A percentile compares a stretch with the other conserved stretches of the same genome.
Evolutionary conservation across 805 yeast species (phyloP).

Genomic region (Saccharomycopsis javanensis): DNA sequence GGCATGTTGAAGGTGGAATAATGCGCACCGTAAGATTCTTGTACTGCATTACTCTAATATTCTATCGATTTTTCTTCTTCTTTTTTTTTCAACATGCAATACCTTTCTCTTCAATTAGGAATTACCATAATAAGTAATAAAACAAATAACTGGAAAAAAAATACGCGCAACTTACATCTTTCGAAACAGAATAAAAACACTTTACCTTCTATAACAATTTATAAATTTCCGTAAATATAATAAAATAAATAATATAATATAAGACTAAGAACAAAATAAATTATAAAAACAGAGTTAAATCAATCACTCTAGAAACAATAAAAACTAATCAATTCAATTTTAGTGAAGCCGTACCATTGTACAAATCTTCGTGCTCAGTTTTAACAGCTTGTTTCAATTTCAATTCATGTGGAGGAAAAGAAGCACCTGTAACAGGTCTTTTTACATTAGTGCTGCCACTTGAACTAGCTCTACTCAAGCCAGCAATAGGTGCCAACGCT

Average conservation of each 20-base stretch:
- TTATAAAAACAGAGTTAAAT: background rate
- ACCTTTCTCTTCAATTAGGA: no score
- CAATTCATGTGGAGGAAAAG: background rate
- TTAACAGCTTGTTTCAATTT: background rate
- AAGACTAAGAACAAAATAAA: background rate
- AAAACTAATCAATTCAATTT: background rate
- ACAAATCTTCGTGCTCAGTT: background rate
- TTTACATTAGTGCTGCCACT: background rate
- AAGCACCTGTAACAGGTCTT: background rate
- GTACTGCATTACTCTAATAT: no score
- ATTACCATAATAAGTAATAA: no score
- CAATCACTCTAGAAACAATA: background rate
- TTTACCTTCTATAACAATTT: background rate
- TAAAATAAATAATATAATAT: background rate
- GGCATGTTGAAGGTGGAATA: background rate
- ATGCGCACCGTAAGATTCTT: no score
- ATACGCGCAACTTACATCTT: no score
- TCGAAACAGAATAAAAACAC: no score
- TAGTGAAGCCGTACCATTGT: background rate
- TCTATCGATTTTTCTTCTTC: background rate
- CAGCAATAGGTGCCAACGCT: constrained; percentile 6
- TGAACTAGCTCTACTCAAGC: background rate
- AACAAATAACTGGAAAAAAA: no score
- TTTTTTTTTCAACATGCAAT: background rate
- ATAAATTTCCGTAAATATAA: background rate